A percentile compares a stretch with the other conserved stretches of the same genome.
These are phyloP conservation scores for Arachis hypogaea DNA, from an alignment of 306 rosid species.

Conservation along the genomic window DNA sequence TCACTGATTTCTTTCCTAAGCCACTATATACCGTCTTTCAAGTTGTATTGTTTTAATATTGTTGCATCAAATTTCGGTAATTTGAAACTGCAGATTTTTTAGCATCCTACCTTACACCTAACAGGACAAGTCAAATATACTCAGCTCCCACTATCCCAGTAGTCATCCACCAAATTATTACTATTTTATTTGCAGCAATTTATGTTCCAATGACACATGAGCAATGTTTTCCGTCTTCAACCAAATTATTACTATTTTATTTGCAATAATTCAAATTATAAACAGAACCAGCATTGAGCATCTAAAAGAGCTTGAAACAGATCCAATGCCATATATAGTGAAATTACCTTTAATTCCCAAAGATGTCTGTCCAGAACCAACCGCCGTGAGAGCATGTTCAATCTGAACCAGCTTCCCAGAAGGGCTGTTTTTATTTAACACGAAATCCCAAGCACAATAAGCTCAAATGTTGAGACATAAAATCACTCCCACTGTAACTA, in stretches of 20 bases:
- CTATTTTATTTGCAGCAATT: too few relatives aligned
- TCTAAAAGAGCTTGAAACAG: slow-evolving; percentile 19
- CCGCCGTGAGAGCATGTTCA: slow-evolving; percentile 97
- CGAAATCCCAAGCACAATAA: slow-evolving; percentile 23
- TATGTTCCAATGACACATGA: not conserved
- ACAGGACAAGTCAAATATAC: slow-evolving; percentile 18
- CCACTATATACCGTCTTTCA: slow-evolving; percentile 8
- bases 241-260: not conserved
- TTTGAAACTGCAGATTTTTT: not conserved
- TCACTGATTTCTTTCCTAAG: slow-evolving; percentile 11
- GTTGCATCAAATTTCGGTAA: not conserved
- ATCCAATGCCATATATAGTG: slow-evolving; percentile 3
- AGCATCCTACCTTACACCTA: slow-evolving; percentile 11
- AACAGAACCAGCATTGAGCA: not conserved
- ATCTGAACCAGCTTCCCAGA: slow-evolving; percentile 97
- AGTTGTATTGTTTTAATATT: not conserved
- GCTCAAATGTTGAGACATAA: slow-evolving; percentile 23
- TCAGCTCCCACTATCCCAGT: not conserved
- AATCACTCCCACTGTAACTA: not conserved
- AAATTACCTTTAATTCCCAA: slow-evolving; percentile 88
- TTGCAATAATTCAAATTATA: not conserved
- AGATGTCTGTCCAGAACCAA: slow-evolving; percentile 97
- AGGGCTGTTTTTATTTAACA: slow-evolving; percentile 57
- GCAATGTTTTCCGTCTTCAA: not conserved
- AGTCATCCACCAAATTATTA: not conserved